A percentile compares a stretch with the other conserved stretches of the same genome.
These are phyloP conservation scores for Neostapfia colusana DNA, from an alignment of 176 grass and related monocot genomes.

Conservation along the genomic window DNA sequence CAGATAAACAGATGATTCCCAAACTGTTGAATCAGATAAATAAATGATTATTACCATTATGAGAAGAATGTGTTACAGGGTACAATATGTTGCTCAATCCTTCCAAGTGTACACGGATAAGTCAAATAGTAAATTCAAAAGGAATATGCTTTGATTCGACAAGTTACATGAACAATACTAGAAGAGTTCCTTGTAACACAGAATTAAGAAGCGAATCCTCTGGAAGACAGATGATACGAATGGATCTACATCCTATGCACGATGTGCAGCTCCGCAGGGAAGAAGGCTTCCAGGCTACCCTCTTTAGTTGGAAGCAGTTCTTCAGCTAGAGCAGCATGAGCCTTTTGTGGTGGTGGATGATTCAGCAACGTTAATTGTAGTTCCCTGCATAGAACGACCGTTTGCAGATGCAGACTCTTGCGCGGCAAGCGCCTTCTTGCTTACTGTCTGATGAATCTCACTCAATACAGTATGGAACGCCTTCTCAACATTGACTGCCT, in stretches of 20 bases:
- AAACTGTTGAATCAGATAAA: background rate
- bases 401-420: slow-evolving; percentile 46
- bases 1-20: background rate
- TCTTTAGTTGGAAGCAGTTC: slow-evolving; percentile 5
- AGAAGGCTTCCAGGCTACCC: background rate
- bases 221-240: slow-evolving; percentile 4
- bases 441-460: slow-evolving; percentile 68
- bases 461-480: slow-evolving; percentile 55
- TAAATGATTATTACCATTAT: slow-evolving; percentile 13
- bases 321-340: slow-evolving; percentile 54
- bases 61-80: slow-evolving; percentile 42
- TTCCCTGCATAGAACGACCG: slow-evolving; percentile 44
- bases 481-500: slow-evolving; percentile 62
- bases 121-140: slow-evolving; percentile 30
- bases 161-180: slow-evolving; percentile 31
- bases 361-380: slow-evolving; percentile 51
- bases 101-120: slow-evolving; percentile 21
- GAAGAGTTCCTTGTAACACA: slow-evolving; percentile 23
- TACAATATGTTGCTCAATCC: slow-evolving; percentile 29
- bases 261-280: slow-evolving; percentile 13
- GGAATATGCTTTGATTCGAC: slow-evolving; percentile 12
- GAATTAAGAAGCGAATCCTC: slow-evolving; percentile 16
- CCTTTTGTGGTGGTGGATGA: slow-evolving; percentile 32
- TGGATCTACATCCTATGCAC: slow-evolving; percentile 36
- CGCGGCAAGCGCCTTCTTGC: slow-evolving; percentile 61